Percentiles rank a stretch among this genome's conserved stretches.
These are phyloP conservation scores for Dactylis glomerata DNA, from an alignment of 176 grass and related monocot species.

Conservation along the genomic window DNA sequence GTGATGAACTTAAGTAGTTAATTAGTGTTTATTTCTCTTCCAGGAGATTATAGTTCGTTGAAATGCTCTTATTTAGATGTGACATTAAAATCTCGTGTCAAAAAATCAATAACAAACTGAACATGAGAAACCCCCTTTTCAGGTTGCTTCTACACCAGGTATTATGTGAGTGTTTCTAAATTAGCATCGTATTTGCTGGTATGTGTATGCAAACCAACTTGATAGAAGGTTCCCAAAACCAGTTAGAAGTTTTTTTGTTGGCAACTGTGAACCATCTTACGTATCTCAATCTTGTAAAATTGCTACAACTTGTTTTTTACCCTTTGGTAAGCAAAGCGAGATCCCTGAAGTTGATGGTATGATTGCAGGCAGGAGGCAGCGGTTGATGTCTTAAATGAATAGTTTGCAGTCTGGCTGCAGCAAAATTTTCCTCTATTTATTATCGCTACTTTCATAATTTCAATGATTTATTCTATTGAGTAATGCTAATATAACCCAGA, in stretches of 20 bases:
- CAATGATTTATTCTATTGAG: not conserved
- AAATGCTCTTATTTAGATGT: not conserved
- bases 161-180: not conserved
- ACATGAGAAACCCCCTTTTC: not conserved
- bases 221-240: not conserved
- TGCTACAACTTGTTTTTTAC: not conserved
- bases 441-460: not conserved
- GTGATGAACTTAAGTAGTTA: not conserved
- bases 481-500: not conserved
- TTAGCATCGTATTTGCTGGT: not conserved
- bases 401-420: not conserved
- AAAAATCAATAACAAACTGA: not conserved
- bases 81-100: not conserved
- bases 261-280: not conserved
- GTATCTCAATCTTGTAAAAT: not conserved
- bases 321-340: not conserved
- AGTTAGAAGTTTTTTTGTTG: not conserved
- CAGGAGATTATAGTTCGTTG: not conserved
- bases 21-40: no score
- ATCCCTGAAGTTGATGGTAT: not conserved
- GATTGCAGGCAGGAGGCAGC: not conserved
- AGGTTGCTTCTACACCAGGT: not conserved
- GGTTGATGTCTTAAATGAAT: not conserved
- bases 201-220: not conserved
- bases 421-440: not conserved